These are phyloP conservation scores for Aphanomyces euteiches DNA, from an alignment of 352 stramenopile genomes.

Conservation along the genomic window DNA sequence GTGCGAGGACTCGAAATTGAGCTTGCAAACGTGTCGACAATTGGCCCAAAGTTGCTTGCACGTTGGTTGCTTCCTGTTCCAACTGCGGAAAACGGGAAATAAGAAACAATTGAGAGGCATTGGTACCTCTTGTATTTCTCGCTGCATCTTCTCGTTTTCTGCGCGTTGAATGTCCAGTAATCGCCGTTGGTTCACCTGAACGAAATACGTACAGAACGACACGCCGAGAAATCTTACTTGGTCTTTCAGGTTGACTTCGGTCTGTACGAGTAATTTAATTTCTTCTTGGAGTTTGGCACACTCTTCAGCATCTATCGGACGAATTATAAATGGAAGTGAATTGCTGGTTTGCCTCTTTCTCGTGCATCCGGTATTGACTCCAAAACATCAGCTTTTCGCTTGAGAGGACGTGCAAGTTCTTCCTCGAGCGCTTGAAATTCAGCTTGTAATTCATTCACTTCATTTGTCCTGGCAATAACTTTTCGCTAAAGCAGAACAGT, in stretches of 20 bases:
- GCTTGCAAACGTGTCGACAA: conserved; percentile 9
- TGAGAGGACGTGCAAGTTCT: conserved; percentile 14
- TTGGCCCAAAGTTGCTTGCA: not conserved
- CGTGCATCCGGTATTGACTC: not conserved
- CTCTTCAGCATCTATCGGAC: not conserved
- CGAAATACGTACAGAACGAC: not conserved
- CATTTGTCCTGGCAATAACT: not conserved
- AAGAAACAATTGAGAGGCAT: not conserved
- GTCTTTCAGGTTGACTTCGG: conserved; percentile 7
- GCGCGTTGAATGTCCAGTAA: conserved; percentile 4
- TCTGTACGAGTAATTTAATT: conserved; percentile 16
- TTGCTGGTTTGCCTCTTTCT: not conserved
- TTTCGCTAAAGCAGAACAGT: not conserved
- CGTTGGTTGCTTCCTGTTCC: not conserved
- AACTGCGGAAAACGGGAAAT: not conserved
- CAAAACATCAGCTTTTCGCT: conserved; percentile 14
- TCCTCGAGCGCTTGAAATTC: conserved; percentile 1
- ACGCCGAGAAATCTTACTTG: not conserved
- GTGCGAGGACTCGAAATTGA: conserved; percentile 7
- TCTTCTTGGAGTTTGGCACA: conserved; percentile 1
- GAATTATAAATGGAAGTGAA: not conserved
- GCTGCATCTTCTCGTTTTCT: conserved; percentile 4
- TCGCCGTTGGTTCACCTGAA: conserved; percentile 4
- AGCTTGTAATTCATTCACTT: not conserved
- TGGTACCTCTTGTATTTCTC: not conserved